Evolutionary conservation across 768 basidiomycete species (phyloP), one percentile per base, ranked within the genome.

Genomic region (Tricholoma hemisulphureum): DNA sequence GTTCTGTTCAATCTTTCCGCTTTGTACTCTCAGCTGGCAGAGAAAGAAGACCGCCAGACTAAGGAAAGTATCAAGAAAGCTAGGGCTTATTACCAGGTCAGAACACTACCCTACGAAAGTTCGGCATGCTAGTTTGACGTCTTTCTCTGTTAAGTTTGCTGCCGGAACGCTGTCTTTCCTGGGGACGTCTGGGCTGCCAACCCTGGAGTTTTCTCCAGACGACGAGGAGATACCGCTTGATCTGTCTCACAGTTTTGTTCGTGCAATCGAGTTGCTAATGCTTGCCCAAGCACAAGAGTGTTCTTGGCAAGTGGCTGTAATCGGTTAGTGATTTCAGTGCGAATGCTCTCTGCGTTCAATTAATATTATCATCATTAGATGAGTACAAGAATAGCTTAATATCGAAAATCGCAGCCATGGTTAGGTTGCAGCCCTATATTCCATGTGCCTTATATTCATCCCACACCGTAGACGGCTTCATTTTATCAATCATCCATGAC

Each of bases 231-330:
- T 69, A 2, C 84, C 88, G 0, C 63, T 78, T 14, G 96, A 98
- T 68, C 79, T 97, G 24, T 81, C 87, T 0, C 72, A 75, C 23
- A 66, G 82, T 0, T 87, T 89, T 63, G 65, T 91, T 21, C 77
- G 76, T 48, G 79, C 84, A 24, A 67, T 97, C 41, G 85, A 91
- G 66, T 82, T 73, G 61, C 80, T 98, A 55, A 88, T 93, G 84
- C 80, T 95, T 4, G 94, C 94, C 0, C 93, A 98, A 71, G 95
- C 95, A 1, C 96, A 98, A 63, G 97, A 99, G 74, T 96, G 93
- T 67, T 93, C 87, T 39, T 98, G 95, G 95, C 95, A 96, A 68
- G 83, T 89, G 62, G 95, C 95, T 14, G 87, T 89, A 67, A 73
- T 91, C 58, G 91, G 94, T 93, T 64, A 64, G 79, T 59, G 28